phyloP scores from a whole-genome alignment of 768 basidiomycete genomes.

The Candolleomyces aberdarensis region DNA sequence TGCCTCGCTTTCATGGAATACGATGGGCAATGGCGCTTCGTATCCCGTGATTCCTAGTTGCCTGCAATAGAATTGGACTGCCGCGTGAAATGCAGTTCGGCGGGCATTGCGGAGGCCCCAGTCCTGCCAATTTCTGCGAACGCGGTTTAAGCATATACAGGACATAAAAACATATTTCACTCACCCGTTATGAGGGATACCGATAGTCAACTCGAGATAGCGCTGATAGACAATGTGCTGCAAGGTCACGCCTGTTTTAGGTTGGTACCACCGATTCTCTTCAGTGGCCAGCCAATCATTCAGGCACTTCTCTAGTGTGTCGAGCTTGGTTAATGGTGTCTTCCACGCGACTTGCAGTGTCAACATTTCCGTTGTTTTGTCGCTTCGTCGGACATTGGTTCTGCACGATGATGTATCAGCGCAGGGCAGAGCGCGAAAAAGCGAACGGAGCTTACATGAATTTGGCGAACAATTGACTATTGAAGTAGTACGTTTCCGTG shows the following conservation, averaged over 20 bases:
- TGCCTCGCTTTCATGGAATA: constrained; percentile 36
- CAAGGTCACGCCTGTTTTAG: constrained; percentile 59
- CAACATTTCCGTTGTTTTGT: constrained; percentile 64
- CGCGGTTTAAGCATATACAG: not conserved
- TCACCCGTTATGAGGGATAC: constrained; percentile 55
- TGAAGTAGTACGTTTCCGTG: constrained; percentile 79
- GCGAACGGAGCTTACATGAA: constrained; percentile 54
- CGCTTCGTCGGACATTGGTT: constrained; percentile 72
- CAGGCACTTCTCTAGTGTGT: constrained; percentile 60
- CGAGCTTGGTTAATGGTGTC: constrained; percentile 69
- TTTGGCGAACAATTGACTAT: constrained; percentile 70
- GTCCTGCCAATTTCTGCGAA: constrained; percentile 32
- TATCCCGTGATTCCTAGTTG: constrained; percentile 64
- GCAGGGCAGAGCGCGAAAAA: not conserved
- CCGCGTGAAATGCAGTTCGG: constrained; percentile 77
- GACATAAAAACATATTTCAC: not conserved
- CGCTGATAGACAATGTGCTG: constrained; percentile 66
- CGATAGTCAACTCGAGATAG: constrained; percentile 65
- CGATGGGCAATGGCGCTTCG: constrained; percentile 60
- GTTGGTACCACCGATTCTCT: constrained; percentile 76
- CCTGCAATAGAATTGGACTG: constrained; percentile 67
- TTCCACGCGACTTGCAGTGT: constrained; percentile 75
- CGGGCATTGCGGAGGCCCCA: constrained; percentile 62
- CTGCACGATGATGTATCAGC: constrained; percentile 27
- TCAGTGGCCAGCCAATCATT: constrained; percentile 79